Conservation (phyloP, 306 rosid species). For the Datisca glomerata region DNA sequence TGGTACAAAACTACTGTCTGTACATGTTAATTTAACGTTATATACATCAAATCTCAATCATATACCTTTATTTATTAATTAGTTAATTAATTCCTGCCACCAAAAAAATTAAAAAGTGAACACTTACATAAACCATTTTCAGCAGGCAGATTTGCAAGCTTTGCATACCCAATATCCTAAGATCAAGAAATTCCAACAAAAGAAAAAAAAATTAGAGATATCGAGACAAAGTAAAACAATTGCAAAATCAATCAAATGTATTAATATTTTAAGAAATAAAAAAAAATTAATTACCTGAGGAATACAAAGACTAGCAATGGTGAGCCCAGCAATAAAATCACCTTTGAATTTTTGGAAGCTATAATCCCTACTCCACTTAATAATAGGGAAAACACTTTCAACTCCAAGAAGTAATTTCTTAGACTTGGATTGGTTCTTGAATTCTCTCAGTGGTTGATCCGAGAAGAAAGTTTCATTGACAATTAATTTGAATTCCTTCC, state of each 20-base stretch:
- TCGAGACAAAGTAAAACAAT: too few species aligned
- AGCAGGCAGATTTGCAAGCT: constrained; percentile 20
- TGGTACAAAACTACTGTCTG: constrained; percentile 68
- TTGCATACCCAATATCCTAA: constrained; percentile 26
- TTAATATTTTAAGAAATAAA: not conserved
- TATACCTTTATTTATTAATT: too few species aligned
- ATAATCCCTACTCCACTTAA: constrained; percentile 44
- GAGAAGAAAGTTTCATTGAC: constrained; percentile 23
- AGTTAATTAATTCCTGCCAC: not conserved
- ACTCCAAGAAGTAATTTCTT: constrained; percentile 28
- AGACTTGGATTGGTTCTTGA: constrained; percentile 20
- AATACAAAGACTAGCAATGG: constrained; percentile 75
- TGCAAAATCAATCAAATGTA: not conserved
- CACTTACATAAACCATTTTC: constrained; percentile 25
- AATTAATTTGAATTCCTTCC: constrained; percentile 7
- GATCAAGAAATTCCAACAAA: not conserved
- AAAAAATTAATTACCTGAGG: constrained; percentile 50
- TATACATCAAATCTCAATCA: too few species aligned
- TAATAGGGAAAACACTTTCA: constrained; percentile 44
- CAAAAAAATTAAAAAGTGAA: not conserved
- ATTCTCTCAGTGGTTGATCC: constrained; percentile 33
- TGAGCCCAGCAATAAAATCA: constrained; percentile 35
- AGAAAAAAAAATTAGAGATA: not conserved
- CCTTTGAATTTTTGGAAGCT: constrained; percentile 33
- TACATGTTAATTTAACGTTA: not conserved